These are phyloP conservation scores for Beauveria sp. DNA, from an alignment of 2,329 filamentous ascomycete species.

Conservation along the genomic window DNA sequence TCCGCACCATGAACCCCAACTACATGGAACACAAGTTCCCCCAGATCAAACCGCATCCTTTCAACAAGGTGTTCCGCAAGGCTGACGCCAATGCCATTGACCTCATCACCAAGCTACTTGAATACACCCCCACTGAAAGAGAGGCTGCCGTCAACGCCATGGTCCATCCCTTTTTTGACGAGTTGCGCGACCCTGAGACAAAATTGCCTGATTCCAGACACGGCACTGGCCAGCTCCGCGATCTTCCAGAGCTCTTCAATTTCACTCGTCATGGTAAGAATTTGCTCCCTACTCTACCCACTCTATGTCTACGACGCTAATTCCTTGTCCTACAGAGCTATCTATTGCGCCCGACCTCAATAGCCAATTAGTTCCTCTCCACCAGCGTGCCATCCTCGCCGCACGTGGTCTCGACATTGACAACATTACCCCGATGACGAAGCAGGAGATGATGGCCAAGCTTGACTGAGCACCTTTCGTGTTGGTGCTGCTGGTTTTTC, in stretches of 20 bases:
- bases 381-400: constrained; percentile 67
- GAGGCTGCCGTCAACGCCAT: constrained; percentile 91
- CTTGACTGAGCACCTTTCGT: constrained; percentile 64
- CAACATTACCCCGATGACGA: constrained; percentile 82
- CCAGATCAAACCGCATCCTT: constrained; percentile 98
- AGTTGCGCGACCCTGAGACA: constrained; percentile 84
- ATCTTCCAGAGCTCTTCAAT: constrained; percentile 83
- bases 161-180: constrained; percentile 98
- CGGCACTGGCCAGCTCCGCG: constrained; percentile 68
- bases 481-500: constrained; percentile 1
- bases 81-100: constrained; percentile 89
- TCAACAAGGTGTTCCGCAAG: constrained; percentile 98
- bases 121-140: constrained; percentile 96
- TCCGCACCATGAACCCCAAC: constrained; percentile 99
- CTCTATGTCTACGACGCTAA: neutral
- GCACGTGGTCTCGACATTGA: constrained; percentile 83
- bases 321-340: constrained; percentile 55
- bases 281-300: neutral
- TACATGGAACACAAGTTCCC: constrained; percentile 99
- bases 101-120: constrained; percentile 83
- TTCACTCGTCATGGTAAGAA: constrained; percentile 85
- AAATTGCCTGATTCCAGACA: constrained; percentile 92
- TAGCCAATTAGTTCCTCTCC: constrained; percentile 74
- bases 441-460: constrained; percentile 95
- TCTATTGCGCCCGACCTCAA: constrained; percentile 92